Evolutionary conservation across 2,329 filamentous ascomycete genomes (phyloP), one percentile per base, ranked within the genome.

Genomic region (Hypoxylon sp.): DNA sequence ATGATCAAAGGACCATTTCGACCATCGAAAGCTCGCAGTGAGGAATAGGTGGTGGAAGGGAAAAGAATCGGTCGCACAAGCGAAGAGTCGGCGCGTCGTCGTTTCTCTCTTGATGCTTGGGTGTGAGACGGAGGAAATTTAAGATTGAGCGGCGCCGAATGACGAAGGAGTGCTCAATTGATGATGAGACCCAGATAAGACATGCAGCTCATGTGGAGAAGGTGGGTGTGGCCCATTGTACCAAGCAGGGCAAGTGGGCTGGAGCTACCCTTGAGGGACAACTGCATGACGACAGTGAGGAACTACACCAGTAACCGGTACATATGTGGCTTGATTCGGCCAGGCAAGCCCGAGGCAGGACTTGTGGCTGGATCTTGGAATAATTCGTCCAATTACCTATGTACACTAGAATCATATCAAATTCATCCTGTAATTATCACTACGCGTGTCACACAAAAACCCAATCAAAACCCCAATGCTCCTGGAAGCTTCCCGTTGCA

Each of bases 91-190:
- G 42, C 32, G 55, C 33, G 48, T 58, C 49, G 44, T 57, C 18
- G 44, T 24, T 16, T 22, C 48, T 53, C 24, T 33, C 33, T n/a
- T n/a, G n/a, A n/a, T n/a, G n/a, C n/a, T n/a, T n/a, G n/a, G 28
- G 16, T 18, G 40, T 42, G 20, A 40, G 28, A 45, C 26, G 22
- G 56, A 44, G 28, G 48, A 49, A 30, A 58, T 44, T n/a, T 36
- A 32, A 18, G 5, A 46, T 32, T 32, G 28, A 51, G 20, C 49
- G n/a, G 32, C 36, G 52, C 33, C 46, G 46, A n/a, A 65, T 68
- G 65, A 68, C 65, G 65, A 68, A 61, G 49, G 16, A 22, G 52
- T 51, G 51, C n/a, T 46, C 33, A 61, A 61, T 67, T 22, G 51
- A 61, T 65, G 56, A 61, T 57, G 57, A 30, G 42, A 48, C 20